These are phyloP conservation scores for Schizosaccharomyces cryophilus DNA, from an alignment of 805 yeast species.

Conservation along the genomic window DNA sequence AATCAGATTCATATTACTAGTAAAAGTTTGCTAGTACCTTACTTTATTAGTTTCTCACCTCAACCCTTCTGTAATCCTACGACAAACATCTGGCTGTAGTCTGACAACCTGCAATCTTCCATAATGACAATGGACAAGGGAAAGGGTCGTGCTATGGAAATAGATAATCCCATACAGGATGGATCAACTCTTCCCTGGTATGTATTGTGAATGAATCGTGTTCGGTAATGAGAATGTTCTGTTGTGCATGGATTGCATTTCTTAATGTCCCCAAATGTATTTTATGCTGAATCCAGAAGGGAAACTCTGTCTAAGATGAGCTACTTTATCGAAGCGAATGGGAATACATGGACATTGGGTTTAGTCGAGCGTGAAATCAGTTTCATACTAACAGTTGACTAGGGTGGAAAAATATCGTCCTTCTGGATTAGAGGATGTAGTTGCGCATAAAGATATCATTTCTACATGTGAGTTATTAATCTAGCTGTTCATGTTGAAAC, in stretches of 20 bases:
- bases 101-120: background rate
- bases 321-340: background rate
- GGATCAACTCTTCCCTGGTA: conserved; percentile 1
- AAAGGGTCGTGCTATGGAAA: background rate
- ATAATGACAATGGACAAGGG: background rate
- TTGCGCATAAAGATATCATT: conserved; percentile 75
- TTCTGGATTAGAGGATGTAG: conserved; percentile 51
- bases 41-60: too few species aligned
- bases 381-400: background rate
- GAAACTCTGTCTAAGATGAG: background rate
- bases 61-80: background rate
- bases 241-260: too few species aligned
- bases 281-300: background rate
- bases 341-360: background rate
- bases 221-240: too few species aligned
- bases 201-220: background rate
- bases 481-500: background rate
- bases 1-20: too few species aligned
- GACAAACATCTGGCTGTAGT: background rate
- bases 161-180: background rate
- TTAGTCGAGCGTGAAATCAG: background rate
- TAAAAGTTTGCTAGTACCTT: too few species aligned
- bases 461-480: conserved; percentile 22
- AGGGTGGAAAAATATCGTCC: conserved; percentile 95
- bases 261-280: too few species aligned